phyloP scores from a whole-genome alignment of 2,329 filamentous ascomycete species.

The Pestalotiopsis sp. region DNA sequence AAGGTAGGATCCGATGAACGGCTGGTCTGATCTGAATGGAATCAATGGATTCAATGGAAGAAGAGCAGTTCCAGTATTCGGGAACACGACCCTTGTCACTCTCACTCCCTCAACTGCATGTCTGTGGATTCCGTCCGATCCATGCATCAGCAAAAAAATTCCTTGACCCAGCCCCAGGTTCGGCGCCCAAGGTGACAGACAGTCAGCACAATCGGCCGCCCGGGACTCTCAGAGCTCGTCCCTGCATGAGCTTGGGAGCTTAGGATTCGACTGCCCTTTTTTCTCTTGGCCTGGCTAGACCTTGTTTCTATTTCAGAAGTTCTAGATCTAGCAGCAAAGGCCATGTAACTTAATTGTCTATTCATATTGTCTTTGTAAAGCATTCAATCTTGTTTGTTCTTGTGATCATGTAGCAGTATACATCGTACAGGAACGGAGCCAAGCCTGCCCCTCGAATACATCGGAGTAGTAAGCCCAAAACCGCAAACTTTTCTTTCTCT shows the following conservation, averaged over 20 bases:
- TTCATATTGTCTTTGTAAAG: neutral
- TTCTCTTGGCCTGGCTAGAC: neutral
- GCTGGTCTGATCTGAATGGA: neutral
- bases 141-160: slow-evolving; percentile 8
- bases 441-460: neutral
- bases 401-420: neutral
- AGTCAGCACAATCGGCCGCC: neutral
- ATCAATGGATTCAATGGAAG: neutral
- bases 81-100: neutral
- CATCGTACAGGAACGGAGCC: neutral
- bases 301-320: neutral
- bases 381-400: neutral
- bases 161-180: neutral
- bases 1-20: neutral
- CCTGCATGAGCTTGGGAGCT: slow-evolving; percentile 5
- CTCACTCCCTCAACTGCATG: neutral
- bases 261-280: neutral
- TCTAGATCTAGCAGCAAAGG: neutral
- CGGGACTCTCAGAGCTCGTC: neutral
- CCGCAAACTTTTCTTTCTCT: neutral
- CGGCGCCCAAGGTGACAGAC: neutral
- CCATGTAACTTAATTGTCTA: neutral
- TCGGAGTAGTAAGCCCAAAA: neutral
- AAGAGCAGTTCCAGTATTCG: neutral
- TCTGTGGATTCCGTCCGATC: slow-evolving; percentile 10